These are phyloP conservation scores for Zanthoxylum bungeanum DNA, from an alignment of 345 rosid genomes.

Conservation along the genomic window DNA sequence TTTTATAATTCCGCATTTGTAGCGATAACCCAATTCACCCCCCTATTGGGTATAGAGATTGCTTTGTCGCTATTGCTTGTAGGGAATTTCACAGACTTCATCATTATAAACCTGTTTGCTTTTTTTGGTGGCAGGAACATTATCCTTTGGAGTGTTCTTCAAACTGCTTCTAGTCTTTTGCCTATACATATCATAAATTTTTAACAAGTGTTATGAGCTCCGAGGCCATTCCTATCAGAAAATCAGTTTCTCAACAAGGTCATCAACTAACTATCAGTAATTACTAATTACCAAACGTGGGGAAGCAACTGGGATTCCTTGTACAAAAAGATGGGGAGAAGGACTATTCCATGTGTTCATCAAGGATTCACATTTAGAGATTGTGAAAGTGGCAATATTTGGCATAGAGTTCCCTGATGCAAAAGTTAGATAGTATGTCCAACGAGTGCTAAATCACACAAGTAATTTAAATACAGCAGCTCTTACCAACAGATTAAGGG, in stretches of 20 bases:
- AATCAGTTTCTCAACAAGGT: neutral
- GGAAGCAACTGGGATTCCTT: neutral
- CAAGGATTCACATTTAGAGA: neutral
- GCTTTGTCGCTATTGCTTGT: no score
- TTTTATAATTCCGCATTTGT: no score
- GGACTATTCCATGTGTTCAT: neutral
- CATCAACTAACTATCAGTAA: neutral
- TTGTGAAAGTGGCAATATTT: neutral
- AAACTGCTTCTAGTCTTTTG: slow-evolving; percentile 56
- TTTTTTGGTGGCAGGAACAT: neutral
- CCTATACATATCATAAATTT: slow-evolving; percentile 29
- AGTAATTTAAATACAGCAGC: slow-evolving; percentile 3
- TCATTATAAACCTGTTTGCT: slow-evolving; percentile 14
- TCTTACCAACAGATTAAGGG: slow-evolving; percentile 62
- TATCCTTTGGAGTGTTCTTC: slow-evolving; percentile 31
- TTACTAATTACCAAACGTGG: neutral
- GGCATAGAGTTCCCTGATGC: neutral
- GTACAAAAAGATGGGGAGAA: neutral
- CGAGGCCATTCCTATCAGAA: neutral
- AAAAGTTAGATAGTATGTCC: no score
- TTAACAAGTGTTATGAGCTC: neutral
- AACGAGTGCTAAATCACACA: neutral
- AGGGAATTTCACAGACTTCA: slow-evolving; percentile 47
- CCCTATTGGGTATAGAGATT: no score
- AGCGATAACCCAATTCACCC: no score